phyloP scores from a whole-genome alignment of 352 stramenopile genomes.

The Globisporangium cylindrosporum region DNA sequence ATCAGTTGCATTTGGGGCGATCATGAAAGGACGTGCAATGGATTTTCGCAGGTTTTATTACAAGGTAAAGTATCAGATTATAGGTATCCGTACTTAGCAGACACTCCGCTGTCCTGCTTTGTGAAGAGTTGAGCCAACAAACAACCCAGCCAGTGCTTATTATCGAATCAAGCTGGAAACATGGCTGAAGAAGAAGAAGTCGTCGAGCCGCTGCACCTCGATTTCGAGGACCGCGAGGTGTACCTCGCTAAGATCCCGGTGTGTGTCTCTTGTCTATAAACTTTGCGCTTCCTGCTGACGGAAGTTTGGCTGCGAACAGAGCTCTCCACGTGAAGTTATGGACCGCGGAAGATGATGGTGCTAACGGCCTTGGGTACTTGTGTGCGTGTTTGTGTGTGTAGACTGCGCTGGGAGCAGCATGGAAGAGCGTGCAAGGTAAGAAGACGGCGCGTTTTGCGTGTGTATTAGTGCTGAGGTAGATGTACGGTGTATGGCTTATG shows the following conservation, averaged over 20 bases:
- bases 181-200: slow-evolving; percentile 87
- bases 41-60: not conserved
- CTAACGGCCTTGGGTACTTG: not conserved
- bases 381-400: slow-evolving; percentile 21
- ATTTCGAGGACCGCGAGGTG: slow-evolving; percentile 85
- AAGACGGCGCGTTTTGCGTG: not conserved
- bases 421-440: slow-evolving; percentile 81
- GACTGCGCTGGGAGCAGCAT: slow-evolving; percentile 68
- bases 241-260: slow-evolving; percentile 88
- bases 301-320: not conserved
- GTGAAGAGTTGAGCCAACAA: not conserved
- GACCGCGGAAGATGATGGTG: not conserved
- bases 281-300: not conserved
- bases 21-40: not conserved
- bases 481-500: not conserved
- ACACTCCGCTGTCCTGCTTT: not conserved
- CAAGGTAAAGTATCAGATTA: not conserved
- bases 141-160: slow-evolving; percentile 8
- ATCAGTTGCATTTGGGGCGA: not conserved
- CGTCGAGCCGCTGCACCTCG: slow-evolving; percentile 87
- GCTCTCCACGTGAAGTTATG: not conserved
- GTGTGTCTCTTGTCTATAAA: slow-evolving; percentile 6
- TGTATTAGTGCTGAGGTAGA: not conserved
- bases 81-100: not conserved
- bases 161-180: slow-evolving; percentile 6